Percentiles rank a stretch among this genome's conserved stretches.
phyloP scores from a whole-genome alignment of 2,329 filamentous ascomycete species.

The Penicillium aurantiogriseum region DNA sequence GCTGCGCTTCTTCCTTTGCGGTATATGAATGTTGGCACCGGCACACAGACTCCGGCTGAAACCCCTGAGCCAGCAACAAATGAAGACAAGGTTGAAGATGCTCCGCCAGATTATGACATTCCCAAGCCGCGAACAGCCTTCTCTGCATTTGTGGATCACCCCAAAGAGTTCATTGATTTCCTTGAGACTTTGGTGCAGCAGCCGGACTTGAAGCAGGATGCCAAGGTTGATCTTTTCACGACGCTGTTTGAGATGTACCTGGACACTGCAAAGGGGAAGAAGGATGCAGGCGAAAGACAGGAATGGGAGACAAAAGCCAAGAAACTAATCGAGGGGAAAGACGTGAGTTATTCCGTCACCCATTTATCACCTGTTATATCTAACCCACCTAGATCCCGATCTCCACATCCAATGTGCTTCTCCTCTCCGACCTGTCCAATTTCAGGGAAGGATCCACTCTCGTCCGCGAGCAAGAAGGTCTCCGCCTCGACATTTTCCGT shows the following conservation, averaged over 20 bases:
- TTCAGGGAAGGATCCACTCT: conserved; percentile 89
- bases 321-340: conserved; percentile 75
- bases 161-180: conserved; percentile 87
- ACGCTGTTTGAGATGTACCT: conserved; percentile 98
- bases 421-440: conserved; percentile 86
- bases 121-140: conserved; percentile 88
- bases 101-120: conserved; percentile 64
- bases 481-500: conserved; percentile 93
- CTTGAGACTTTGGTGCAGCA: conserved; percentile 82
- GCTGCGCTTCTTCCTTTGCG: conserved; percentile 80
- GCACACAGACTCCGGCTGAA: conserved; percentile 33
- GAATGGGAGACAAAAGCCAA: conserved; percentile 92
- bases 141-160: conserved; percentile 92
- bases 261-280: conserved; percentile 76
- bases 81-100: conserved; percentile 34
- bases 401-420: conserved; percentile 88
- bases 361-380: background rate
- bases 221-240: conserved; percentile 85
- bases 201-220: conserved; percentile 65
- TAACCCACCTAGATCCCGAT: conserved; percentile 60
- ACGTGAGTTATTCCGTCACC: conserved; percentile 46
- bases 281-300: conserved; percentile 63
- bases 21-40: conserved; percentile 69
- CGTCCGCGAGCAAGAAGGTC: conserved; percentile 87
- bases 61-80: conserved; percentile 27